Evolutionary conservation across 495 filamentous ascomycete genomes (phyloP), one percentile per base, ranked within the genome.

Genomic region (Xylaria castorea): DNA sequence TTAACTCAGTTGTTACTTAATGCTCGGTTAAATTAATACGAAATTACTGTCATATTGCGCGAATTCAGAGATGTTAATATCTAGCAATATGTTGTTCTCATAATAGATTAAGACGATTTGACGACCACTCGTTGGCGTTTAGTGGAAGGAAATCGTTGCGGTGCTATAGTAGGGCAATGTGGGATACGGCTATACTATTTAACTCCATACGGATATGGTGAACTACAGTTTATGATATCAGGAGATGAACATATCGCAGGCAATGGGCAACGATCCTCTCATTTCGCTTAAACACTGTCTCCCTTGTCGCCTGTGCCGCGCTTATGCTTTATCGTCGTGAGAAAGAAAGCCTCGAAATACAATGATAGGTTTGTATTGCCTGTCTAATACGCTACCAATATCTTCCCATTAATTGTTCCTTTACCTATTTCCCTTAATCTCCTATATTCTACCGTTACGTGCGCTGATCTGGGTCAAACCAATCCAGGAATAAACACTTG

Each of bases 271-370:
- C 22, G 7, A 0, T 53, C n/a, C 7, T 22, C n/a, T 53, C 11
- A 14, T 5, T 20, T 58, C 30, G 12, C 27, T 34, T 20, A 3
- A 16, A 34, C 30, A 32, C 30, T 22, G 14, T 36, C 27, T 36
- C 34, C 55, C 55, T 36, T 36, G 30, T 36, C 55, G 16, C 27
- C n/a, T 60, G 55, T 60, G 55, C 55, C 55, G 55, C 5, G 55
- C 55, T 36, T 36, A 60, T 36, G 30, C 55, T 34, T 60, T n/a
- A 60, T 60, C 4, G 16, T 9, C 2, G 9, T 30, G 3, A 51
- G 18, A n/a, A 25, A 25, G 48, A 16, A 32, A 16, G 53, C 7
- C 53, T 57, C 27, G 8, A 57, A 57, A 32, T 32, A 32, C 1
- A 57, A 27, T 57, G 32, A 16, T 57, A n/a, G 7, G 0, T 51